Conservation (phyloP, 1,284 basidiomycete genomes). For the Austroboletus novae-zelandiae region DNA sequence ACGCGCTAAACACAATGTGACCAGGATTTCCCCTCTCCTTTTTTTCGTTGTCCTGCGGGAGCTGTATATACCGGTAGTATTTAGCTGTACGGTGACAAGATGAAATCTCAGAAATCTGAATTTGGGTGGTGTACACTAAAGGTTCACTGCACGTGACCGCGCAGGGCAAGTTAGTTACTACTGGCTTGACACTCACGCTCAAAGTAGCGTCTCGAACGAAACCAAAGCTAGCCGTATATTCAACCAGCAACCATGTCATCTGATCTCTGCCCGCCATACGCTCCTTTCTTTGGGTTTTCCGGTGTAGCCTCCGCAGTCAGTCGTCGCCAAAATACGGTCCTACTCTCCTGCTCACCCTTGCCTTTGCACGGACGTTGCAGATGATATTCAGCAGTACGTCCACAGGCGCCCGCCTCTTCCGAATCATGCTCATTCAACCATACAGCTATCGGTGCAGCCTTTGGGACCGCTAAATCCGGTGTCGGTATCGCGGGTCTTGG, state of each 20-base stretch:
- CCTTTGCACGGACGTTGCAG: conserved; percentile 37
- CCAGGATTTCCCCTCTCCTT: too few relatives aligned
- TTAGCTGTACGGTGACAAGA: too few relatives aligned
- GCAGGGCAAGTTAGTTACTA: too few relatives aligned
- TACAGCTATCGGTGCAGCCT: conserved; percentile 88
- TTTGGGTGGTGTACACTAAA: too few relatives aligned
- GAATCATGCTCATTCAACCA: conserved; percentile 12
- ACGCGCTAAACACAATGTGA: too few relatives aligned
- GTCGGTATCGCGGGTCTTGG: conserved; percentile 98
- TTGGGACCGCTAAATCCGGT: conserved; percentile 96
- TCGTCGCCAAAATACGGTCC: conserved; percentile 13
- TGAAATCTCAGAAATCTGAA: too few relatives aligned
- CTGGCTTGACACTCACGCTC: too few relatives aligned
- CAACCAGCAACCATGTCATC: conserved; percentile 42
- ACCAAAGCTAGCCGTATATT: not conserved
- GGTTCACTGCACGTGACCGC: too few relatives aligned
- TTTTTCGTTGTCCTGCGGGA: too few relatives aligned
- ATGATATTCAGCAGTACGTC: conserved; percentile 85
- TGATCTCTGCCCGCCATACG: conserved; percentile 70
- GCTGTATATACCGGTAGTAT: too few relatives aligned
- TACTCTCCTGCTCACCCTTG: conserved; percentile 12
- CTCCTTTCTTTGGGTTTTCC: conserved; percentile 84
- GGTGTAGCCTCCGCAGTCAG: conserved; percentile 79
- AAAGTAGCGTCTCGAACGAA: too few relatives aligned
- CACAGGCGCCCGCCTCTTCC: conserved; percentile 8